Evolutionary conservation across 305 asterid species (phyloP).

Genomic region (Fraxinus velutina): DNA sequence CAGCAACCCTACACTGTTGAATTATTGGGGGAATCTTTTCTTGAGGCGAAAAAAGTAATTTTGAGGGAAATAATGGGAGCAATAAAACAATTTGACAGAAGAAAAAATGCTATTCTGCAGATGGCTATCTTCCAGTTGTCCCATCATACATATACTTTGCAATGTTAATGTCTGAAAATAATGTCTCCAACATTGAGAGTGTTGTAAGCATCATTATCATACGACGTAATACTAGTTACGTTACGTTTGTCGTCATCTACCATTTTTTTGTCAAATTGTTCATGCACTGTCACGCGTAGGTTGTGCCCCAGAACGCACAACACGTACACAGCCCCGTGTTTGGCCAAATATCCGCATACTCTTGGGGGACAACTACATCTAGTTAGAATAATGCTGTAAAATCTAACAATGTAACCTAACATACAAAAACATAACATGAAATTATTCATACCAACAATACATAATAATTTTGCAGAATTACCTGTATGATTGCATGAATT

Average conservation of each 20-base stretch:
- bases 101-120: neutral
- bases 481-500: neutral
- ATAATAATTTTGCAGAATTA: neutral
- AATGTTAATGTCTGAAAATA: neutral
- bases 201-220: neutral
- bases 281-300: neutral
- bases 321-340: neutral
- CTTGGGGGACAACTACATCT: neutral
- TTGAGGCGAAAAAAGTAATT: conserved; percentile 16
- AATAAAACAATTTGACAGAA: conserved; percentile 10
- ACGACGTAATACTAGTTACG: neutral
- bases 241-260: conserved; percentile 9
- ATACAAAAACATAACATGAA: neutral
- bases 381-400: neutral
- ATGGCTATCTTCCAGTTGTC: neutral
- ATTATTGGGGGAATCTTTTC: conserved; percentile 22
- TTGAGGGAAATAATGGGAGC: conserved; percentile 21
- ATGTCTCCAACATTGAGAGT: neutral
- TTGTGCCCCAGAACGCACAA: neutral
- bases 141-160: neutral
- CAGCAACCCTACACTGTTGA: conserved; percentile 16
- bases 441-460: neutral
- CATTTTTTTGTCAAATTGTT: neutral
- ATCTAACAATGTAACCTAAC: neutral
- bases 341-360: neutral